A percentile compares a stretch with the other conserved stretches of the same genome.
Conservation (phyloP, 805 yeast species). For the Starmerella apicola region DNA sequence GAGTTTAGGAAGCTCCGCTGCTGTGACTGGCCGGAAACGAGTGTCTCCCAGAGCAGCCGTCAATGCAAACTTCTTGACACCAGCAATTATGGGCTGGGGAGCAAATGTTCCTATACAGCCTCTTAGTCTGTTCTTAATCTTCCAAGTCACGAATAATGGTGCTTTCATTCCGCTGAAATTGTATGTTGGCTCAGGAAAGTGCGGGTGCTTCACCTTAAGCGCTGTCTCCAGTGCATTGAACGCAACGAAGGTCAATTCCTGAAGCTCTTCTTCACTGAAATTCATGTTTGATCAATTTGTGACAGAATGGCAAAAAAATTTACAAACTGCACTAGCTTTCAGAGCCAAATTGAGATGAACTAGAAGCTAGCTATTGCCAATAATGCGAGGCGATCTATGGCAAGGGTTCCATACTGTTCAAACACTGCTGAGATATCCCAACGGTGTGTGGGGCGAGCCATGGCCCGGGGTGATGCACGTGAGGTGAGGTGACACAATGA, state of each 20-base stretch:
- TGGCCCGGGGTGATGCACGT: no score
- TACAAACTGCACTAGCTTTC: no score
- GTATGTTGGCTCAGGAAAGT: neutral
- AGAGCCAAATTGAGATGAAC: no score
- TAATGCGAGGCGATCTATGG: no score
- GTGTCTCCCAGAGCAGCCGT: conserved; percentile 67
- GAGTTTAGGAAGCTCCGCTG: conserved; percentile 41
- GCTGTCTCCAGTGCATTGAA: conserved; percentile 13
- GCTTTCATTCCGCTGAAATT: conserved; percentile 16
- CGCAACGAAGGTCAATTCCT: conserved; percentile 10
- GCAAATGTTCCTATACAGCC: conserved; percentile 93
- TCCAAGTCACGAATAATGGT: conserved; percentile 89
- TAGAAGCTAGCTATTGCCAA: no score
- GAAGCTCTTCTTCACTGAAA: no score
- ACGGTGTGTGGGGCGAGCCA: no score
- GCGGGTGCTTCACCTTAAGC: neutral
- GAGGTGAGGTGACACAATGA: no score
- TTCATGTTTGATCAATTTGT: no score
- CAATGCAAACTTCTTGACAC: conserved; percentile 50
- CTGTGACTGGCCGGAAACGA: conserved; percentile 55
- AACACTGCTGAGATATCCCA: no score
- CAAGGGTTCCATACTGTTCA: no score
- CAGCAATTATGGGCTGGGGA: conserved; percentile 39
- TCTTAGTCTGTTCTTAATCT: conserved; percentile 36
- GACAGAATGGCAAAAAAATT: no score